phyloP scores from a whole-genome alignment of 1,284 basidiomycete species.

The Termitomyces sp. region DNA sequence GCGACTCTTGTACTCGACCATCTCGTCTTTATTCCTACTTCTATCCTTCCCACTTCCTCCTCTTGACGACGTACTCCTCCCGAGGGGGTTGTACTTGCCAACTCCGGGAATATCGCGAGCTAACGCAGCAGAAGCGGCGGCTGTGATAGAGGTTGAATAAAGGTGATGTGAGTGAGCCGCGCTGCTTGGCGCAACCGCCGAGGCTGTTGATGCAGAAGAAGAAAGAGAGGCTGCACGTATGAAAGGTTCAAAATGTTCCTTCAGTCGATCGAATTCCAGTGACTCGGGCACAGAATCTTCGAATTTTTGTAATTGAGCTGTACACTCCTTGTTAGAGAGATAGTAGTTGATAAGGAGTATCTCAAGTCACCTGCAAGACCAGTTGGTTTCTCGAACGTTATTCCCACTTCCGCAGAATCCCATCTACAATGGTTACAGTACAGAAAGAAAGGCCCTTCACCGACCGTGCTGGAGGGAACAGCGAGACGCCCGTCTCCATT shows the following conservation, averaged over 20 bases:
- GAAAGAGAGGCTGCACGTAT: slow-evolving; percentile 70
- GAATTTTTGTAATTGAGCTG: slow-evolving; percentile 84
- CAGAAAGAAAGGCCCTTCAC: slow-evolving; percentile 86
- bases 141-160: slow-evolving; percentile 76
- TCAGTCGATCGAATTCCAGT: slow-evolving; percentile 86
- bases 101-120: slow-evolving; percentile 78
- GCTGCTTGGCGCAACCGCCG: slow-evolving; percentile 38
- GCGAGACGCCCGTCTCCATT: slow-evolving; percentile 48
- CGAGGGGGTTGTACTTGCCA: slow-evolving; percentile 63
- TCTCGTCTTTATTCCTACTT: slow-evolving; percentile 65
- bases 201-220: slow-evolving; percentile 48
- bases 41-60: slow-evolving; percentile 50
- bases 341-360: slow-evolving; percentile 19
- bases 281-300: slow-evolving; percentile 83
- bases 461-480: slow-evolving; percentile 50
- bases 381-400: slow-evolving; percentile 94
- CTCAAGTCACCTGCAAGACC: slow-evolving; percentile 73
- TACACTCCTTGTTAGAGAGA: neutral
- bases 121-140: slow-evolving; percentile 78
- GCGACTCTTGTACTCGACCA: slow-evolving; percentile 66
- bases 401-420: slow-evolving; percentile 88
- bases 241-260: slow-evolving; percentile 92
- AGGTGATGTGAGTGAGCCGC: slow-evolving; percentile 57
- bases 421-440: slow-evolving; percentile 92
- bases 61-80: slow-evolving; percentile 41